Base-by-base conservation (phyloP, 306 rosid genomes). In the Citrullus amarus region DNA sequence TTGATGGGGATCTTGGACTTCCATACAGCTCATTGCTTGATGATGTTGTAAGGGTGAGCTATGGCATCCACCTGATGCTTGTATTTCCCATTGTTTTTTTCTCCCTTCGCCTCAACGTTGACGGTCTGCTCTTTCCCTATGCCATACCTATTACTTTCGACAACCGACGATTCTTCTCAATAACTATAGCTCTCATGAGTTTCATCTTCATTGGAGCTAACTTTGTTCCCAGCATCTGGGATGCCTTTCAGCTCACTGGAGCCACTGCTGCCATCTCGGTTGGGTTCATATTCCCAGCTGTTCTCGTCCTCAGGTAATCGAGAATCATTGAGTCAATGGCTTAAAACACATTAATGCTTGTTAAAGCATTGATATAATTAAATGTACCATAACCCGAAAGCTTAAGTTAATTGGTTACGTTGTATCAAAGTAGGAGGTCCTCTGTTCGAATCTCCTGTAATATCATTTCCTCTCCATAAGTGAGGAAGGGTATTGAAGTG, bases 161-260 rank as follows among this genome's bases (percentile, higher is more conserved):
- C 79, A 79, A 88, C 63, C 80, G 20, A 41, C 88, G 96, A 83
- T 91, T 89, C 83, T 83, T 79, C 80, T 80, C 79, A 25, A 79
- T 88, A n/a, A 89, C 93, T 8, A 70, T 79, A 78, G 76, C 82
- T 76, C 89, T 92, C 75, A 77, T 88, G 89, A 81, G 82, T 43
- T 83, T 88, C 67, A 79, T 92, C 72, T 92, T 87, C 83, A n/a
- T 79, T 78, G 94, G 91, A 62, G 92, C 94, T 74, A 88, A 88
- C 83, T 90, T 83, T 81, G 89, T 92, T 50, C 91, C 92, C 43
- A 92, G 87, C 78, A 90, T 92, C 58, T 92, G 93, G 97, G 90
- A 87, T 78, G 97, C 97, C n/a, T 90, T 90, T 56, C 97, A 92
- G 86, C 84, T 90, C 83, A 90, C 92, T 48, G 97, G 94, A 36